phyloP scores from a whole-genome alignment of 2,329 filamentous ascomycete species.

The Cladosporium sp. region DNA sequence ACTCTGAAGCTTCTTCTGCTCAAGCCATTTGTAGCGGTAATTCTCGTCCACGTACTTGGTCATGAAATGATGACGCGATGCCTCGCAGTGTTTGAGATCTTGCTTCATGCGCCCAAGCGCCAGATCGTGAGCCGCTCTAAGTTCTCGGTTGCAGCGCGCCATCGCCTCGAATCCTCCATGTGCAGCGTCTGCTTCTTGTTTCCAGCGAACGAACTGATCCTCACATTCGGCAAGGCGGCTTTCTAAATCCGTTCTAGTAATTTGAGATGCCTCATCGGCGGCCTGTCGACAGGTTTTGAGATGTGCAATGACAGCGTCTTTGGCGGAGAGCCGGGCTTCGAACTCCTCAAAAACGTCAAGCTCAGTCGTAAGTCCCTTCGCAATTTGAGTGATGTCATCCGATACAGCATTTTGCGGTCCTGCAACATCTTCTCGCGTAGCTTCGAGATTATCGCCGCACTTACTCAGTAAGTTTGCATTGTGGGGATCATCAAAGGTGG shows the following conservation, averaged over 20 bases:
- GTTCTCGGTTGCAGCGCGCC: background rate
- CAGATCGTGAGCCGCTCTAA: background rate
- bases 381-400: background rate
- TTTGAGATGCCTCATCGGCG: background rate
- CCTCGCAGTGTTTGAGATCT: conserved; percentile 4
- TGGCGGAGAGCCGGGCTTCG: background rate
- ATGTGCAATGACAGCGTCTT: background rate
- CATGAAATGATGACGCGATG: conserved; percentile 11
- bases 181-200: background rate
- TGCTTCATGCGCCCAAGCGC: background rate
- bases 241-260: background rate
- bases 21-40: conserved; percentile 10
- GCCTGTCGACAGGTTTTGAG: background rate
- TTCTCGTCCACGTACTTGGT: conserved; percentile 11
- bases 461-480: background rate
- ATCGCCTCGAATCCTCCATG: background rate
- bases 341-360: background rate
- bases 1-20: conserved; percentile 5
- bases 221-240: background rate
- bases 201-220: background rate
- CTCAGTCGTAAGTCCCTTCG: background rate
- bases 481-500: background rate
- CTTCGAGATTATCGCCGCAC: background rate
- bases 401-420: background rate
- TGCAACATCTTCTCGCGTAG: background rate